phyloP scores from a whole-genome alignment of 257 asterid genomes.

The Galeopsis tetrahit region DNA sequence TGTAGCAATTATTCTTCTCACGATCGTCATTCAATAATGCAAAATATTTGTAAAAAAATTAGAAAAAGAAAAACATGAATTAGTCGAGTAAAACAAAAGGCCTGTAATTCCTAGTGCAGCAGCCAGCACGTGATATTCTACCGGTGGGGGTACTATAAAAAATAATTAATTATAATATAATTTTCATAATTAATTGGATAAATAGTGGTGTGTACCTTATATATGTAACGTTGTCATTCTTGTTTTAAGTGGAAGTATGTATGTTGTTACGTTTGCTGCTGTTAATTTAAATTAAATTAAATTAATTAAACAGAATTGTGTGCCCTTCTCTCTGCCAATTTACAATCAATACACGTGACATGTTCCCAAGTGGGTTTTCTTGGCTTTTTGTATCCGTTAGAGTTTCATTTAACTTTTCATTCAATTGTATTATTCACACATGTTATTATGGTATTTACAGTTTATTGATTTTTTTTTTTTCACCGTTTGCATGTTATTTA shows the following conservation, averaged over 20 bases:
- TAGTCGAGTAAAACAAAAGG: slow-evolving; percentile 4
- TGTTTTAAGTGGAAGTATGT: slow-evolving; percentile 2
- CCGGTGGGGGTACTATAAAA: slow-evolving; percentile 21
- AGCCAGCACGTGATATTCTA: slow-evolving; percentile 41
- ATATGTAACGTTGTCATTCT: background rate
- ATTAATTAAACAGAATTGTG: background rate
- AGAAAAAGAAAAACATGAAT: slow-evolving; percentile 20
- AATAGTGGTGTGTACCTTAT: background rate
- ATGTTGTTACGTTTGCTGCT: slow-evolving; percentile 4
- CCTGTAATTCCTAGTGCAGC: slow-evolving; percentile 30
- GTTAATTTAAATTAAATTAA: no score
- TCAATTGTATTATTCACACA: background rate
- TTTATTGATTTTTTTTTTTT: background rate
- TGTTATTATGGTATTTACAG: background rate
- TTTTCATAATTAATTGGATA: background rate
- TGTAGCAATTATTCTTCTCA: no score
- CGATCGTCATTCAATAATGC: background rate
- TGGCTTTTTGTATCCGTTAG: no score
- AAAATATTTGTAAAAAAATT: no score
- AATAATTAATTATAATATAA: background rate
- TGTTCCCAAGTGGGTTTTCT: no score
- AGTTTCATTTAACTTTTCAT: no score
- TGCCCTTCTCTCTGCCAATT: background rate
- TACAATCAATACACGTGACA: slow-evolving; percentile 17
- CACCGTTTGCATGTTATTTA: no score